Conservation (phyloP, 306 rosid species). For the Medicago ruthenica region DNA sequence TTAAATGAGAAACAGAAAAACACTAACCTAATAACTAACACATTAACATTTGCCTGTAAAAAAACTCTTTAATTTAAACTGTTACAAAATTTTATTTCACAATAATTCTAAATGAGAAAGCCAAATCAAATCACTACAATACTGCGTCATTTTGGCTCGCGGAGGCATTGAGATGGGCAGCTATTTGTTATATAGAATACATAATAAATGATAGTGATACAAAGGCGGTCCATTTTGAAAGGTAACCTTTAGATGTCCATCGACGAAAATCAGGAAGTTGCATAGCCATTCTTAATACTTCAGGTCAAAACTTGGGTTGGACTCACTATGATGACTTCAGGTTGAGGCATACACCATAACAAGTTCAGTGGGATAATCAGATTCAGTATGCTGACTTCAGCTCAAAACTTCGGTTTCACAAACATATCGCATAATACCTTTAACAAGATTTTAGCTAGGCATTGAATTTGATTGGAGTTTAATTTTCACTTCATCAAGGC, state of each 20-base stretch:
- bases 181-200: background rate
- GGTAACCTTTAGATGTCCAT: constrained; percentile 3
- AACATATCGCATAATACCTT: constrained; percentile 11
- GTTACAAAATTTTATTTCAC: background rate
- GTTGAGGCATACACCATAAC: background rate
- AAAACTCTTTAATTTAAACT: background rate
- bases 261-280: constrained; percentile 9
- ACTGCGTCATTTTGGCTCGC: too few species aligned
- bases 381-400: background rate
- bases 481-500: constrained; percentile 58
- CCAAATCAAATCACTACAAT: too few species aligned
- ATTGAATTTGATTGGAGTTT: constrained; percentile 52
- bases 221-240: background rate
- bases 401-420: constrained; percentile 4
- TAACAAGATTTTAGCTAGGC: constrained; percentile 40
- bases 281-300: constrained; percentile 8
- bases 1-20: too few species aligned
- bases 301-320: constrained; percentile 4
- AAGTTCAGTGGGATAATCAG: constrained; percentile 20
- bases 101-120: too few species aligned
- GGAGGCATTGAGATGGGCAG: too few species aligned
- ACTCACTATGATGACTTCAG: background rate
- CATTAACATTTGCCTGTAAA: too few species aligned
- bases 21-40: too few species aligned
- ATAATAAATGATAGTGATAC: background rate